Base-by-base conservation (phyloP, 2,329 filamentous ascomycete genomes). In the Colletotrichum neosansevieriae region DNA sequence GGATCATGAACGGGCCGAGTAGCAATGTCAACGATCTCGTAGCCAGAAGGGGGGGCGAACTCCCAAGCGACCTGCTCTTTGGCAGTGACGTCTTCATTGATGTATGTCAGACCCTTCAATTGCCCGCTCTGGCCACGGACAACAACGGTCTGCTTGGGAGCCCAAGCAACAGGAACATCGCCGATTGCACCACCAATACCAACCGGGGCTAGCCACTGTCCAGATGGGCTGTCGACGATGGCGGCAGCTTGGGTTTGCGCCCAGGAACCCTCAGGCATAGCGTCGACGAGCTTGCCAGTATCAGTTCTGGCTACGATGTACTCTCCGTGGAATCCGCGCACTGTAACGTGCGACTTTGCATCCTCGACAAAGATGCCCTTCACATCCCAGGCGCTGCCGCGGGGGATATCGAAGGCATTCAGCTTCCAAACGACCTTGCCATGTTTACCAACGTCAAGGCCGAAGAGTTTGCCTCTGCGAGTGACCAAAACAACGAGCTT, bases 401-500 rank as follows among this genome's bases (percentile, higher is more conserved):
- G 78, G 1, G 84, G 79, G 1, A 91, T 84, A 13, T 90, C 82
- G 38, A 88, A 84, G 0, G 89, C 88, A 71, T 91, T 86, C 53
- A 87, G 84, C 51, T 88, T 91, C 96, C 96, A 98, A 17, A 92
- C 79, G 10, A 97, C 83, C 40, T 85, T 85, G 4, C 94, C 94
- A 12, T 91, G 85, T 67, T 90, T 90, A 24, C 90, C 93, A 38
- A 91, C 89, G 77, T 97, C 91, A 19, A 99, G 82, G 3, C 91
- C 93, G 72, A 94, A 92, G 17, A 98, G 81, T 71, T 92, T 90
- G 13, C 94, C 94, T 64, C 89, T 90, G 62, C 88, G 86, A 2
- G 94, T 97, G 6, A 91, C 94, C 58, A 97, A 83, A 65, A 98
- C 84, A 6, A 94, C 87, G 36, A 95, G 82, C 79, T 97, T 97